phyloP scores from a whole-genome alignment of 2,329 filamentous ascomycete genomes.

The Massarina eburnea region DNA sequence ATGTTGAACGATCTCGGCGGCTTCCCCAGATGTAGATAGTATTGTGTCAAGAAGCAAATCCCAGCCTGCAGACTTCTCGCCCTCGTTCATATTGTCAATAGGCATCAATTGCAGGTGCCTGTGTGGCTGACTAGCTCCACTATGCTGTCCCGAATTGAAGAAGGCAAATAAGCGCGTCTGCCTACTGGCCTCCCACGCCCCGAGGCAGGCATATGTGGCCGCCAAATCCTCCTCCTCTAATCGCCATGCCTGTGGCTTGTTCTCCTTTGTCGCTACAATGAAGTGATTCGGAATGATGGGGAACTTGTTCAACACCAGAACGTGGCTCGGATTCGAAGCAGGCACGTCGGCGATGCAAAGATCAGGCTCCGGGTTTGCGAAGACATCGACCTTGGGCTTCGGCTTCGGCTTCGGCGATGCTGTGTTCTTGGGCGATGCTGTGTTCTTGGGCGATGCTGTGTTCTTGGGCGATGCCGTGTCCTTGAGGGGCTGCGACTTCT shows the following conservation, averaged over 20 bases:
- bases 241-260: conserved; percentile 65
- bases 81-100: conserved; percentile 61
- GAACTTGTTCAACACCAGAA: conserved; percentile 74
- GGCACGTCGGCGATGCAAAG: conserved; percentile 59
- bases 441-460: too few relatives aligned
- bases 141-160: conserved; percentile 70
- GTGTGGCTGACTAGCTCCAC: conserved; percentile 72
- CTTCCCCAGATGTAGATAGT: conserved; percentile 9
- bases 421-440: conserved; percentile 28
- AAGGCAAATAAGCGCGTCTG: conserved; percentile 60
- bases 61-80: conserved; percentile 46
- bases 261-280: conserved; percentile 67
- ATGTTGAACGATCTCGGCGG: conserved; percentile 18
- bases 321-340: conserved; percentile 52
- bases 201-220: conserved; percentile 63
- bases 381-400: conserved; percentile 56
- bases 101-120: conserved; percentile 73
- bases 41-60: conserved; percentile 52
- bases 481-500: conserved; percentile 62
- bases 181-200: conserved; percentile 51
- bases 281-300: conserved; percentile 71
- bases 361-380: conserved; percentile 59
- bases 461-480: too few relatives aligned
- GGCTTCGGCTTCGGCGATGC: conserved; percentile 5
- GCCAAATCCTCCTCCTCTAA: conserved; percentile 63